A percentile compares a stretch with the other conserved stretches of the same genome.
Evolutionary conservation across 148 eudicot genomes (phyloP).

Genomic region (Rhododendron mucronatum): DNA sequence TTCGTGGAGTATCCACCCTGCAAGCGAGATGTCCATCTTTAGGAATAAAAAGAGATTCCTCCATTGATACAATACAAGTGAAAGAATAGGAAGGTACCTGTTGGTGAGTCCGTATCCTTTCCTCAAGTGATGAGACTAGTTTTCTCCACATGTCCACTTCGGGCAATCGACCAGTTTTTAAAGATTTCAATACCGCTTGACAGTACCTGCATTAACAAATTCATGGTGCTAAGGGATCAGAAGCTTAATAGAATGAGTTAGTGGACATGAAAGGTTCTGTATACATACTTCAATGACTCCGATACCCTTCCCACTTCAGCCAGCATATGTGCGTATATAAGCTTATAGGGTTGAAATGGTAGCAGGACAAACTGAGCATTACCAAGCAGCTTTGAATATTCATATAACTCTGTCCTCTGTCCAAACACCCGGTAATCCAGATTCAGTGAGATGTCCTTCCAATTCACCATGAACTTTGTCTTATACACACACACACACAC

Average conservation of each 20-base stretch:
- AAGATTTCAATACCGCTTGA: constrained; percentile 59
- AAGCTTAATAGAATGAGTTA: constrained; percentile 5
- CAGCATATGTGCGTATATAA: constrained; percentile 76
- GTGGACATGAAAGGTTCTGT: background rate
- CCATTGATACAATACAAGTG: background rate
- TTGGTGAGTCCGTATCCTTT: constrained; percentile 67
- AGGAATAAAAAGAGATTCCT: background rate
- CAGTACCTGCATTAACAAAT: constrained; percentile 53
- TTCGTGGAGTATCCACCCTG: constrained; percentile 80
- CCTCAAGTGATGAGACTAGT: constrained; percentile 72
- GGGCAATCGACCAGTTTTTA: constrained; percentile 69
- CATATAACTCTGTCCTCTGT: constrained; percentile 83
- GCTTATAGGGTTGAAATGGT: constrained; percentile 85
- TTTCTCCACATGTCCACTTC: constrained; percentile 69
- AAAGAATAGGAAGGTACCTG: constrained; percentile 53
- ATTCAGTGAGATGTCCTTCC: constrained; percentile 3
- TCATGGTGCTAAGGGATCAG: constrained; percentile 21
- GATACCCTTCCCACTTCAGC: constrained; percentile 88
- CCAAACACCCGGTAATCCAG: constrained; percentile 4
- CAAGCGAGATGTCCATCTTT: constrained; percentile 10
- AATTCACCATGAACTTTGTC: no score
- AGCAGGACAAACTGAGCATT: constrained; percentile 74
- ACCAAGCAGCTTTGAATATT: constrained; percentile 80
- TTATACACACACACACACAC: no score
- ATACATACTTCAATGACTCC: constrained; percentile 75